Conservation (phyloP, 2,329 filamentous ascomycete genomes). For the Geosmithia putterillii region DNA sequence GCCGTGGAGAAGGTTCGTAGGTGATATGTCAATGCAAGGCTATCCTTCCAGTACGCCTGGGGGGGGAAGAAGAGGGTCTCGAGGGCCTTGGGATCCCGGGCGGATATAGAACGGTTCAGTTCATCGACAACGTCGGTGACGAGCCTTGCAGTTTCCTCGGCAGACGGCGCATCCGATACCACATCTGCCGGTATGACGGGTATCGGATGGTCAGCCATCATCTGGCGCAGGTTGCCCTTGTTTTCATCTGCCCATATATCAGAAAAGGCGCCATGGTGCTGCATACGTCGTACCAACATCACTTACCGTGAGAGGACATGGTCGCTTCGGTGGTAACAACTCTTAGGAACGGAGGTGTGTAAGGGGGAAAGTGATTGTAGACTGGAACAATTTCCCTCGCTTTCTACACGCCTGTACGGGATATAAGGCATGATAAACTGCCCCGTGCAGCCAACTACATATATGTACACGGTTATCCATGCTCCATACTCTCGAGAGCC, state of each 20-base stretch:
- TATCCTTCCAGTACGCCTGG: slow-evolving; percentile 23
- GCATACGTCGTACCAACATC: no score
- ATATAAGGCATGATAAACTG: no score
- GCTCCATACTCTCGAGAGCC: no score
- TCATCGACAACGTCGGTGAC: no score
- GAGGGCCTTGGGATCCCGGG: slow-evolving; percentile 9
- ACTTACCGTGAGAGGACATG: no score
- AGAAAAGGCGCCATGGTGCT: not conserved
- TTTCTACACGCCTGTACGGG: no score
- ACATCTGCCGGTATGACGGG: slow-evolving; percentile 8
- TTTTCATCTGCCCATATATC: not conserved
- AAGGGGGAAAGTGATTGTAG: no score
- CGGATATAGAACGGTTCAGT: not conserved
- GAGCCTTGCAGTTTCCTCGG: slow-evolving; percentile 4
- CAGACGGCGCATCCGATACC: slow-evolving; percentile 2
- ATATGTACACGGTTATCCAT: no score
- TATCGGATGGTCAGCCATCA: slow-evolving; percentile 12
- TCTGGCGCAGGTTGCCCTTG: slow-evolving; percentile 3
- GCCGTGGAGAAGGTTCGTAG: slow-evolving; percentile 17
- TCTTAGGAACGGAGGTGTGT: no score
- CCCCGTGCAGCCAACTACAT: no score
- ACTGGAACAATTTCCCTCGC: no score
- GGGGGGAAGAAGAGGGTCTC: slow-evolving; percentile 13
- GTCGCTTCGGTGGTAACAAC: no score
- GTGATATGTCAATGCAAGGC: slow-evolving; percentile 21